These are phyloP conservation scores for Fraxinus albicans DNA, from an alignment of 305 asterid species.

Conservation along the genomic window DNA sequence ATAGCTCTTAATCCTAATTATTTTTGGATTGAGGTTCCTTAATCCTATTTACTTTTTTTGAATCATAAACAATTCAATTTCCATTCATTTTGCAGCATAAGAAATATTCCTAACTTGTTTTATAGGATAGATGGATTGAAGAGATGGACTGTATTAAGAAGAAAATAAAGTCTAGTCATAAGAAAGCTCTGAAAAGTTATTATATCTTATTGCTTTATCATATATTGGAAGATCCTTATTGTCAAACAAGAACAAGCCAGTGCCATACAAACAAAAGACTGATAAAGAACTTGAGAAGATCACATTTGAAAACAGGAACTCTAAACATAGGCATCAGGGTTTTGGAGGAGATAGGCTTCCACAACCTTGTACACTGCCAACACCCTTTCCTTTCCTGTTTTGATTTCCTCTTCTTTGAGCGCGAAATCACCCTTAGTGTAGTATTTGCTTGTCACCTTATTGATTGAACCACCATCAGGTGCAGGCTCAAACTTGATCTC, in stretches of 20 bases:
- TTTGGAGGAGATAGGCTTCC: slow-evolving; percentile 25
- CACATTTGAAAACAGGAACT: background rate
- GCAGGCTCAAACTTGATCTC: slow-evolving; percentile 37
- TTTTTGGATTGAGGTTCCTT: background rate
- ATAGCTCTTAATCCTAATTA: background rate
- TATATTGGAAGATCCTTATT: background rate
- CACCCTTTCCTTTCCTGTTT: slow-evolving; percentile 31
- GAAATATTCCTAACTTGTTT: background rate
- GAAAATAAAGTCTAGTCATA: background rate
- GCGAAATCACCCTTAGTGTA: slow-evolving; percentile 29
- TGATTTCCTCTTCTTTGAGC: slow-evolving; percentile 33
- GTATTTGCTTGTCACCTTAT: slow-evolving; percentile 36
- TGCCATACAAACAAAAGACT: background rate
- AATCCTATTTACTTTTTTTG: background rate
- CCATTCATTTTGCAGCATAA: background rate
- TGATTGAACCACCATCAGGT: slow-evolving; percentile 34
- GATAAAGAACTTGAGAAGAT: background rate
- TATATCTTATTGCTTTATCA: background rate
- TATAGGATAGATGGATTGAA: background rate
- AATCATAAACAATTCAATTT: background rate
- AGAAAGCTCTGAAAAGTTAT: background rate
- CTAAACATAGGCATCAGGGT: slow-evolving; percentile 32
- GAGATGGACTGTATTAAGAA: background rate
- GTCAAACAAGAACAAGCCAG: background rate
- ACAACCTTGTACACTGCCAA: slow-evolving; percentile 27